Base-by-base conservation (phyloP, 2,329 filamentous ascomycete genomes). In the Xylaria sp. region DNA sequence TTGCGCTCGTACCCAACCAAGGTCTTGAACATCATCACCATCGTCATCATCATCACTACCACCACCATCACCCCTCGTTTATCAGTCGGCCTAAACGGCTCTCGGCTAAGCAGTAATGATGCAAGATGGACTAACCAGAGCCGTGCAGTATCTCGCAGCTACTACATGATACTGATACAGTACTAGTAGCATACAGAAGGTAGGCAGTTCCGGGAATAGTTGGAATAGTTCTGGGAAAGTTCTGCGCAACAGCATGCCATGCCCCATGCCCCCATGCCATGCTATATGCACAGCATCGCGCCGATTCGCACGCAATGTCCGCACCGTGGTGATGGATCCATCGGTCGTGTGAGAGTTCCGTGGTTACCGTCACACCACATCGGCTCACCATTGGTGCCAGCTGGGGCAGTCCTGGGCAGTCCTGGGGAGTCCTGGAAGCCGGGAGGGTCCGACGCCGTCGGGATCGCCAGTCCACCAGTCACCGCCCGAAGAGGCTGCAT, bases 381-480 rank as follows among this genome's bases (percentile, higher is more conserved):
- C 70, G 63, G 61, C 56, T 64, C 64, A 68, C 61, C 50, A 71
- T 69, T 71, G 69, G 69, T 66, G 63, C 59, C 59, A 69, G 51
- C 57, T 44, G 50, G 58, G 59, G 41, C 50, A 39, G 15, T 18
- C 15, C 18, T 18, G 58, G 59, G 41, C 50, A 39, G 15, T 18
- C 15, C 18, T 18, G 41, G 41, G 28, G 28, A 28, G 28, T 28
- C 28, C 28, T 28, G 28, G 28, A 28, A 28, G 15, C 41, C 34
- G 34, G 34, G 39, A 69, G 44, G 54, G 39, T 39, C 66, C 69
- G 56, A 62, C 51, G 66, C 32, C 51, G 54, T 58, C 66, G 60
- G 59, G 34, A 69, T 60, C 61, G 48, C 44, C 54, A 54, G 23
- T 59, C 48, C 34, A 37, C 34, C 34, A 37, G 34, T 46, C 41